These are phyloP conservation scores for Podospora pseudopauciseta DNA, from an alignment of 495 filamentous ascomycete species.

Conservation along the genomic window DNA sequence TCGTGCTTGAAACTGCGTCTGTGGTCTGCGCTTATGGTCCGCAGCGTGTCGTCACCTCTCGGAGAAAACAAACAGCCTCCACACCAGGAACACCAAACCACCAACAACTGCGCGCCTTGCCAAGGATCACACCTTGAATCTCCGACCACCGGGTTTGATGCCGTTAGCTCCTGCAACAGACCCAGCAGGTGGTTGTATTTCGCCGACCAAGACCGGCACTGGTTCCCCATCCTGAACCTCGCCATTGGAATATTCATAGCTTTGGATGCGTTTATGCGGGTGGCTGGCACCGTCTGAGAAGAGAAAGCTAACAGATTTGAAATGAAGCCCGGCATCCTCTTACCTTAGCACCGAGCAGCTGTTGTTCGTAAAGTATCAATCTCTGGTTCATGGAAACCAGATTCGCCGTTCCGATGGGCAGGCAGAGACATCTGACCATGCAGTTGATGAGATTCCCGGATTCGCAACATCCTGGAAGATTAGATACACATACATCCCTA, in stretches of 20 bases:
- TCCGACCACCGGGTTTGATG: constrained; percentile 17
- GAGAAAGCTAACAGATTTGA: neutral
- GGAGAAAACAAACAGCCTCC: constrained; percentile 3
- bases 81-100: neutral
- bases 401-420: neutral
- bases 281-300: neutral
- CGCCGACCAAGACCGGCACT: constrained; percentile 9
- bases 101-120: constrained; percentile 1
- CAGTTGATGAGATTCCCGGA: neutral
- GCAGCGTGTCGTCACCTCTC: neutral
- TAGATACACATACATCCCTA: neutral
- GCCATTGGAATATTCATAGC: neutral
- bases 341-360: too few relatives aligned
- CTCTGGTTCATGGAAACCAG: neutral
- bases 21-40: neutral
- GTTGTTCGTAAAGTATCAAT: neutral
- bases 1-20: neutral
- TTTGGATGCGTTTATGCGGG: neutral
- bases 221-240: neutral
- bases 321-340: neutral
- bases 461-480: neutral
- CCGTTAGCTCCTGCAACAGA: constrained; percentile 17
- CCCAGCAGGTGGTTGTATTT: constrained; percentile 4
- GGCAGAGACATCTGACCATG: neutral
- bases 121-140: constrained; percentile 10